phyloP scores from a whole-genome alignment of 805 yeast genomes.

The Ogataea nonfermentans region DNA sequence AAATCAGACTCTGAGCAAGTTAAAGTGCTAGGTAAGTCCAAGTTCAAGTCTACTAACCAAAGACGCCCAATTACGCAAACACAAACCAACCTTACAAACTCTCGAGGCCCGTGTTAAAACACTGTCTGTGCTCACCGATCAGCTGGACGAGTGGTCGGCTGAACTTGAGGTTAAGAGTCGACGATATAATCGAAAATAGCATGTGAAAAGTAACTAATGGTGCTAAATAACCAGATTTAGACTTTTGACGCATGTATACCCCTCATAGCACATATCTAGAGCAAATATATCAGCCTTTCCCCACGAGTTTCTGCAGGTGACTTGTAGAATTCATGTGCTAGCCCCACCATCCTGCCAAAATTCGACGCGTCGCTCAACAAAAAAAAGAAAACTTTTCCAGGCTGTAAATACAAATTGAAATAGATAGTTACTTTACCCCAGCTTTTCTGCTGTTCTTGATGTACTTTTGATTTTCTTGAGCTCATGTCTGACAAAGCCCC shows the following conservation, averaged over 20 bases:
- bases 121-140: conserved; percentile 47
- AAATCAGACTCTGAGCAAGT: conserved; percentile 17
- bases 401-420: conserved; percentile 2
- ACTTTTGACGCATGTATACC: no score
- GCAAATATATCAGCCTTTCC: no score
- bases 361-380: conserved; percentile 16
- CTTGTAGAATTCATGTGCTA: conserved; percentile 5
- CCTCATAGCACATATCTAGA: no score
- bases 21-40: conserved; percentile 7
- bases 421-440: conserved; percentile 8
- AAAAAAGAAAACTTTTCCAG: conserved; percentile 13
- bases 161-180: conserved; percentile 48
- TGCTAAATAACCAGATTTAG: no score
- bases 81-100: conserved; percentile 21
- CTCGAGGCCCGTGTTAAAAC: conserved; percentile 39
- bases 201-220: not conserved
- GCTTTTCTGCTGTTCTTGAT: conserved; percentile 1
- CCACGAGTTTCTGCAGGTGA: not conserved
- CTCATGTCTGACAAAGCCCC: conserved; percentile 6
- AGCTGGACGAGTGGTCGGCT: conserved; percentile 60
- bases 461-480: not conserved
- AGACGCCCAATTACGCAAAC: conserved; percentile 8
- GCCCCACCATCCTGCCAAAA: conserved; percentile 5
- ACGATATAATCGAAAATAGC: conserved; percentile 9
- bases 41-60: not conserved